phyloP scores from a whole-genome alignment of 345 rosid genomes.

The Eucalyptus microcorys region DNA sequence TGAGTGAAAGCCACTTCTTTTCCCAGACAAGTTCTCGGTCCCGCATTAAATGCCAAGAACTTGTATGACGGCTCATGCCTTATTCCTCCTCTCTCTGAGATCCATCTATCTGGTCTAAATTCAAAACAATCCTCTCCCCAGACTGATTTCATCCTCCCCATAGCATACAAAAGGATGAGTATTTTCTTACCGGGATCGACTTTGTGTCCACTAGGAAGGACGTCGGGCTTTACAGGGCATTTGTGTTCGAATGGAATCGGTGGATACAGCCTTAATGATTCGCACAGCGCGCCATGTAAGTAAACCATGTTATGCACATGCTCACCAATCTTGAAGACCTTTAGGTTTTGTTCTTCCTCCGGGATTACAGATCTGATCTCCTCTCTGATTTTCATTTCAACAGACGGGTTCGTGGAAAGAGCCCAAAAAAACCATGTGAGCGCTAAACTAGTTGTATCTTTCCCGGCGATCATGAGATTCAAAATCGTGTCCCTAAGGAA shows the following conservation, averaged over 20 bases:
- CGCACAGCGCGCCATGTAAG: conserved; percentile 21
- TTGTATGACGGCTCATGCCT: conserved; percentile 37
- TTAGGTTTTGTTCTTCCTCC: neutral
- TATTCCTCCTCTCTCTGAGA: conserved; percentile 5
- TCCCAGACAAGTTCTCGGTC: conserved; percentile 56
- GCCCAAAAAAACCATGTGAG: conserved; percentile 49
- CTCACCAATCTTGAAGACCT: neutral
- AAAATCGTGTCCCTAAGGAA: conserved; percentile 41
- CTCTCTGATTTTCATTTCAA: conserved; percentile 17
- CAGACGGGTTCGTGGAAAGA: conserved; percentile 10
- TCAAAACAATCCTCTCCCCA: conserved; percentile 30
- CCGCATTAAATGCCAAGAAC: conserved; percentile 51
- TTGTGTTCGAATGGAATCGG: conserved; percentile 19
- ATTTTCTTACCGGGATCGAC: neutral
- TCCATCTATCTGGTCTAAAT: conserved; percentile 34
- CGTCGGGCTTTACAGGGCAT: neutral
- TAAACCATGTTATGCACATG: conserved; percentile 4
- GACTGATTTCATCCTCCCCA: conserved; percentile 12
- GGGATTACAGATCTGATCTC: conserved; percentile 14
- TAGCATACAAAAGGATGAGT: conserved; percentile 2
- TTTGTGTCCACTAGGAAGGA: conserved; percentile 26
- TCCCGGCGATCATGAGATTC: conserved; percentile 43
- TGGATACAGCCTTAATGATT: conserved; percentile 21
- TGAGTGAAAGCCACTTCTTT: conserved; percentile 44
- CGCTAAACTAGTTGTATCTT: conserved; percentile 25